Percentiles rank a stretch among this genome's conserved stretches.
Evolutionary conservation across 805 yeast species (phyloP).

Genomic region (Ogataea zsoltii): DNA sequence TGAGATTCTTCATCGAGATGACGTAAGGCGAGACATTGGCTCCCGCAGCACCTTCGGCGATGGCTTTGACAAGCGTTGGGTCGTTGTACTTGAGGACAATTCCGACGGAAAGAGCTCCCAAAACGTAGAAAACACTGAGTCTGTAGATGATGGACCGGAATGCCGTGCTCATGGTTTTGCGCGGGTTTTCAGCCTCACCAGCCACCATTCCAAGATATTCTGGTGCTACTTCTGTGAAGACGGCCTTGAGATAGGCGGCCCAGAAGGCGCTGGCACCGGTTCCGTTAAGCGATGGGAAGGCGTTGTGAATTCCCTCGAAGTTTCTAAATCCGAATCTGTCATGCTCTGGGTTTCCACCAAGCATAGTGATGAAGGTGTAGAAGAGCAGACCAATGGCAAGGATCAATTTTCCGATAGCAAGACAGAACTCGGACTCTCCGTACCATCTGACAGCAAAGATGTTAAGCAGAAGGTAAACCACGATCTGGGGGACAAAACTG

Average conservation of each 20-base stretch:
- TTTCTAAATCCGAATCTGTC: slow-evolving; percentile 38
- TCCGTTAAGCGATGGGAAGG: slow-evolving; percentile 56
- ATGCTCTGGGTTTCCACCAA: slow-evolving; percentile 80
- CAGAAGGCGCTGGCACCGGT: slow-evolving; percentile 68
- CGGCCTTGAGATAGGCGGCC: slow-evolving; percentile 67
- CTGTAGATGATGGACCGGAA: slow-evolving; percentile 74
- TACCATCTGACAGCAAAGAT: slow-evolving; percentile 71
- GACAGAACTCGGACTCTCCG: slow-evolving; percentile 83
- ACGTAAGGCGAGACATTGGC: slow-evolving; percentile 83
- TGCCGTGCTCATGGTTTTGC: slow-evolving; percentile 73
- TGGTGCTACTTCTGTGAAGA: slow-evolving; percentile 78
- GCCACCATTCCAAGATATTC: slow-evolving; percentile 85
- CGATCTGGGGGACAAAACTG: slow-evolving; percentile 64
- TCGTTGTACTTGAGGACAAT: slow-evolving; percentile 73
- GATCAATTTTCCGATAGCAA: slow-evolving; percentile 70
- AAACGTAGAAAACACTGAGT: slow-evolving; percentile 63
- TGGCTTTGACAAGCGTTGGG: slow-evolving; percentile 55
- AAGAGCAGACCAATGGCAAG: slow-evolving; percentile 73
- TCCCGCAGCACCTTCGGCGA: slow-evolving; percentile 64
- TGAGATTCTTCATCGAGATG: slow-evolving; percentile 73
- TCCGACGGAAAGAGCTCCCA: slow-evolving; percentile 79
- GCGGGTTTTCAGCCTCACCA: slow-evolving; percentile 65
- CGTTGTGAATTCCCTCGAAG: slow-evolving; percentile 29
- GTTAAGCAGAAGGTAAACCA: slow-evolving; percentile 62
- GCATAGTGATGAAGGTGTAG: slow-evolving; percentile 79